Conservation (phyloP, 2,329 filamentous ascomycete species). For the Thyridium curvatum region DNA sequence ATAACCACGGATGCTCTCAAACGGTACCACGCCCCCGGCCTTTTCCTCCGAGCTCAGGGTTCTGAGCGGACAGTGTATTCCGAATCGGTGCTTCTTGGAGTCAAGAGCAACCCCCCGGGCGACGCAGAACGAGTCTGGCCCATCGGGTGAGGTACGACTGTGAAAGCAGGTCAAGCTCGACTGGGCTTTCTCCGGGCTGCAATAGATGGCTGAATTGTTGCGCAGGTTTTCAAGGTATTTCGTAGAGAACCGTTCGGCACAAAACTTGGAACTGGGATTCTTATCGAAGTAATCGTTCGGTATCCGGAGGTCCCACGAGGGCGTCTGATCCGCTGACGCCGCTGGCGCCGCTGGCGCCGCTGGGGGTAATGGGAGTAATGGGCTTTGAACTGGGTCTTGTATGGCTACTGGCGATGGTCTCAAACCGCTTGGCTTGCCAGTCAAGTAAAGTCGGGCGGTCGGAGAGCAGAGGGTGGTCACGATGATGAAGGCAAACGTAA, state of each 20-base stretch:
- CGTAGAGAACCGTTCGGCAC: conserved; percentile 5
- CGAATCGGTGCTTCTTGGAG: conserved; percentile 8
- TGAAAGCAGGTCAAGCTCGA: conserved; percentile 20
- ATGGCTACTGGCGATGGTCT: too few species aligned
- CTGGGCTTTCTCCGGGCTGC: conserved; percentile 8
- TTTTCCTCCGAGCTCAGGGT: conserved; percentile 4
- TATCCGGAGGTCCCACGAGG: too few species aligned
- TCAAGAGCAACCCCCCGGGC: conserved; percentile 11
- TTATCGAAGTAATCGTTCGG: too few species aligned
- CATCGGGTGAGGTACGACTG: conserved; percentile 7
- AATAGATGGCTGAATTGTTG: conserved; percentile 14
- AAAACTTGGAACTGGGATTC: not conserved
- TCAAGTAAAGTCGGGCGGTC: too few species aligned
- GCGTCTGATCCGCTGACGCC: too few species aligned
- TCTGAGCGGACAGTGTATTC: conserved; percentile 11
- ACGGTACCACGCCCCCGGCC: conserved; percentile 6
- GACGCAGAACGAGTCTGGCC: conserved; percentile 18
- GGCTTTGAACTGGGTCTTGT: too few species aligned
- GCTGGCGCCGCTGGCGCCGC: too few species aligned
- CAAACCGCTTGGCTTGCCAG: too few species aligned
- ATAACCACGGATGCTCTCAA: conserved; percentile 14
- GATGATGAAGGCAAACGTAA: too few species aligned
- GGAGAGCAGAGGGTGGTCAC: too few species aligned
- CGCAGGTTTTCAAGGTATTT: conserved; percentile 17
- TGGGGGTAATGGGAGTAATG: too few species aligned